Evolutionary conservation across 2,329 filamentous ascomycete genomes (phyloP), one percentile per base, ranked within the genome.

Genomic region (Cercospora citrullina): DNA sequence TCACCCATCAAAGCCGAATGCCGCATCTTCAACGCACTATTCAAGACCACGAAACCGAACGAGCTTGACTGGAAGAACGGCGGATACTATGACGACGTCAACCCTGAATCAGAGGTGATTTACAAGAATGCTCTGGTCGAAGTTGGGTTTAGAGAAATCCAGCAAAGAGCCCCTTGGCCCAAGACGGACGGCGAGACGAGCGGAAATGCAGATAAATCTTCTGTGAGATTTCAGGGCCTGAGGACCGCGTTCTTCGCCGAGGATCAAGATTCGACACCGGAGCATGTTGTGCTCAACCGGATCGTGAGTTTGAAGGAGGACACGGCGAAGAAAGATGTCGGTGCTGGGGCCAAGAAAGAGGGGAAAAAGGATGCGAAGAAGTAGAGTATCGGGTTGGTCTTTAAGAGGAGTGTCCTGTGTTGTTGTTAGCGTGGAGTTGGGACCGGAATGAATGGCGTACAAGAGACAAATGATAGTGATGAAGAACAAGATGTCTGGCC

Each of bases 271-370:
- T 80, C 77, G 0, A 79, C 78, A 48, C 87, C 88, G 33, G 91
- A 92, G n/a, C 92, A 90, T 79, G 84, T 96, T 72, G 87, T 98
- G 59, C 82, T 98, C 31, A 98, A 98, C 82, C 87, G 93, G 62
- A 97, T 98, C 75, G 94, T 98, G 23, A 92, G 91, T 59, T 80
- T 97, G 76, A 96, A 96, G 83, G 94, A 97, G 80, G 92, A 96
- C 77, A 82, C 87, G n/a, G 88, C 88, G 65, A 93, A 93, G 84
- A 80, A 78, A 68, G 68, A 64, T 1, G 53, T 64, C 7, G 62
- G 62, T 33, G 53, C 51, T 39, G 14, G 45, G n/a, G 51, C 21
- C 0, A 59, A 48, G 23, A 64, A 64, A 23, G 51, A 58, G 6
- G 62, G n/a, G 6, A 59, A 59, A 30, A 59, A 59, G 18, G 60